Conservation (phyloP, 257 asterid genomes). For the Dorcoceras hygrometricum region DNA sequence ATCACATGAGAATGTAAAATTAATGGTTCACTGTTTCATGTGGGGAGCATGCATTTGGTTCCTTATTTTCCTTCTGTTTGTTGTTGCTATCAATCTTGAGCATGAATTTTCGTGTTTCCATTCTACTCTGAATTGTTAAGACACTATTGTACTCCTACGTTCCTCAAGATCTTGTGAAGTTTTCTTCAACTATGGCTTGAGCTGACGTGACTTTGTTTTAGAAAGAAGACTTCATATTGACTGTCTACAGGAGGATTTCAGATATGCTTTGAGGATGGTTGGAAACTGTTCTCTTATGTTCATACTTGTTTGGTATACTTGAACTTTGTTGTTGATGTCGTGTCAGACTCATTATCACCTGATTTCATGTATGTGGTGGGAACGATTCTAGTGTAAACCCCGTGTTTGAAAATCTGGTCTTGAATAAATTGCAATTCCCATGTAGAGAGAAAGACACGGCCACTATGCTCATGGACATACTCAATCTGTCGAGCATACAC, state of each 20-base stretch:
- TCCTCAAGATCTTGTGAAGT: neutral
- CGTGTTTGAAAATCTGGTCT: neutral
- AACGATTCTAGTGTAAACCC: constrained; percentile 10
- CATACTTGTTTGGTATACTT: neutral
- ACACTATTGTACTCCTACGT: neutral
- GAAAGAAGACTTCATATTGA: neutral
- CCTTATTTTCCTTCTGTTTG: constrained; percentile 11
- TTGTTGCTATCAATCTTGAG: neutral
- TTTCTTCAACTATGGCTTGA: neutral
- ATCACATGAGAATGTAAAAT: neutral
- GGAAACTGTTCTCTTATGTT: constrained; percentile 13
- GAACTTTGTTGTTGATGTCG: neutral
- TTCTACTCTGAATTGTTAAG: neutral
- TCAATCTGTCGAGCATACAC: neutral
- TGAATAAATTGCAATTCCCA: neutral
- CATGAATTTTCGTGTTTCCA: neutral
- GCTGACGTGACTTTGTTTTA: neutral
- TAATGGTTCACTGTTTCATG: neutral
- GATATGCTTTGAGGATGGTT: constrained; percentile 7
- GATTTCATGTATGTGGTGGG: neutral
- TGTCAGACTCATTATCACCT: constrained; percentile 5
- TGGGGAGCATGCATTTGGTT: constrained; percentile 9
- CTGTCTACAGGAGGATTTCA: constrained; percentile 15
- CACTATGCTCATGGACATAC: neutral
- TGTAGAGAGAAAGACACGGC: neutral